Conservation (phyloP, 2,329 filamentous ascomycete species). For the Ophiostoma novo-ulmi region DNA sequence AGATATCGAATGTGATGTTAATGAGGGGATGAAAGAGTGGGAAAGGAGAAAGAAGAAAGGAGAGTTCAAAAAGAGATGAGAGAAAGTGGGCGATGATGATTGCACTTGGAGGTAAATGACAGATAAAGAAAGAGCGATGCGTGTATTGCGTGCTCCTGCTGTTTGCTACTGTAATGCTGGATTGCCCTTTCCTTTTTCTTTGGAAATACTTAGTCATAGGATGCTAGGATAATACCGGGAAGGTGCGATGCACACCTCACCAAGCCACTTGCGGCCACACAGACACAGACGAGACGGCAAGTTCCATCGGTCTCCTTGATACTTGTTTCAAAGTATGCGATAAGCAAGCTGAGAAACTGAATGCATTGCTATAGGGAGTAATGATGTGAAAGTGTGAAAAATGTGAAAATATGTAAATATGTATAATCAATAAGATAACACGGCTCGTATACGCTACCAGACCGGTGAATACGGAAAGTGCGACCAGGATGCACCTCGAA, state of each 20-base stretch:
- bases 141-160: background rate
- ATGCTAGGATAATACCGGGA: background rate
- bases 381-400: background rate
- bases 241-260: background rate
- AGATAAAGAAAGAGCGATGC: background rate
- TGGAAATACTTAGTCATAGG: no score
- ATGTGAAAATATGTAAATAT: background rate
- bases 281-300: slow-evolving; percentile 7
- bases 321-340: background rate
- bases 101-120: background rate
- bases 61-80: background rate
- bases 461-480: slow-evolving; percentile 3
- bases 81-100: background rate
- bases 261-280: background rate
- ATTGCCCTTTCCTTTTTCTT: background rate
- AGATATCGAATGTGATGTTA: background rate
- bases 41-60: background rate
- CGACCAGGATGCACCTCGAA: background rate
- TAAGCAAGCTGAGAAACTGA: background rate
- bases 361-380: background rate
- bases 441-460: slow-evolving; percentile 1
- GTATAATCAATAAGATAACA: background rate
- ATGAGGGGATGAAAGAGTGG: background rate
- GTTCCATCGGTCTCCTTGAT: background rate
- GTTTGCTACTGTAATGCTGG: background rate